Base-by-base conservation (phyloP, 345 rosid genomes). In the Arabidopsis arenosa region DNA sequence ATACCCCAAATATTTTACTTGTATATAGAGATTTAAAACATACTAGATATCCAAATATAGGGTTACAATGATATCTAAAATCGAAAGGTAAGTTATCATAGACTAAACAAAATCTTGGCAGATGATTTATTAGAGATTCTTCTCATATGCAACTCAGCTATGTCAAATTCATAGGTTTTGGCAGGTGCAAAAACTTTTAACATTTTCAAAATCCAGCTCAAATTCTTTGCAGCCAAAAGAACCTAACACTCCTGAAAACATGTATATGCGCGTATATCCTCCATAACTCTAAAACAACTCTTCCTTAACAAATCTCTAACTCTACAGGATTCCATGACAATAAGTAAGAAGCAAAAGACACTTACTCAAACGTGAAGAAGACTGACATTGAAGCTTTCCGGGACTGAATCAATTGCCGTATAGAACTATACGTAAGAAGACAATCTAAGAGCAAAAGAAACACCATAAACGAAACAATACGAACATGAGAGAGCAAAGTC, bases 311-410 rank as follows among this genome's bases (percentile, higher is more conserved):
- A 65, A 44, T 4, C n/a, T 49, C 18, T 14, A 13, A 39, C 13
- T 13, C 3, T 39, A 56, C 2, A 43, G 4, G 43, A 23, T 15
- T 41, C 72, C 44, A 56, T 57, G 30, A 9, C 0, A 44, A 36
- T 2, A 18, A 62, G 56, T 4, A 55, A 11, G 12, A 49, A 68
- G 61, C 18, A 15, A 12, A 39, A 41, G 66, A 37, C 15, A 80
- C 97, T 89, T 84, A 95, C 97, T 95, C 99, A 66, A 95, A 95
- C 1, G 99, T 84, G 80, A 95, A 92, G 88, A 95, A 90, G 64
- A 95, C 88, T 35, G 99, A 88, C 59, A 92, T 96, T 0, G 99
- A 95, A 65, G 93, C 96, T 66, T 90, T 90, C 11, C 81, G 83
- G 0, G 96, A 86, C 70, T 80, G 87, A 65, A 92, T 41, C 78